Conservation (phyloP, 208 protist species). For the Acanthamoeba castellanii region DNA sequence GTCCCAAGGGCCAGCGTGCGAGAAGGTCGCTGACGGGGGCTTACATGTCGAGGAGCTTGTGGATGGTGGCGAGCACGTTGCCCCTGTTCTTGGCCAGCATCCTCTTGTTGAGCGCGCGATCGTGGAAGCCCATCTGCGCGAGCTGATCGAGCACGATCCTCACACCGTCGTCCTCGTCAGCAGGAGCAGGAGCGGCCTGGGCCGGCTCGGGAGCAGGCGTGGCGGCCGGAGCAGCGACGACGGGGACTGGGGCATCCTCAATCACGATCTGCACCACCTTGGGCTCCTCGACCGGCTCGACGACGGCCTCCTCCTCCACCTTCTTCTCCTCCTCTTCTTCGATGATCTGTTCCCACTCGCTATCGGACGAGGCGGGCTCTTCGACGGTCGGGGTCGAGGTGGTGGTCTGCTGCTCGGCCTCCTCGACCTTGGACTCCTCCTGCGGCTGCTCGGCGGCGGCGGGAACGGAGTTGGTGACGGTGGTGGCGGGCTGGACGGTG, state of each 20-base stretch:
- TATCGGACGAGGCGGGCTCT: neutral
- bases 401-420: neutral
- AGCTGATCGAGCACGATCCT: neutral
- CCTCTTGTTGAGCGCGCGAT: conserved; percentile 57
- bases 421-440: neutral
- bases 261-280: neutral
- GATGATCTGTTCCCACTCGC: neutral
- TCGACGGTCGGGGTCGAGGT: neutral
- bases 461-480: neutral
- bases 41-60: conserved; percentile 62
- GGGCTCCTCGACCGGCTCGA: neutral
- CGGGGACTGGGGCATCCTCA: neutral
- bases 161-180: neutral
- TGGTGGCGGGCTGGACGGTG: neutral
- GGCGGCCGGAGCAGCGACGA: neutral
- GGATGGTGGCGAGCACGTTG: conserved; percentile 42
- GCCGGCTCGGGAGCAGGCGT: neutral
- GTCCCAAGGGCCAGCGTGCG: too few relatives aligned
- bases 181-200: too few relatives aligned
- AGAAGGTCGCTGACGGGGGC: neutral
- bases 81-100: conserved; percentile 30
- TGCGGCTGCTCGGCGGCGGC: neutral
- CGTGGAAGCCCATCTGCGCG: conserved; percentile 49
- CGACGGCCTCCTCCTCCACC: neutral
- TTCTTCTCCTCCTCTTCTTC: neutral